Evolutionary conservation across 2,329 filamentous ascomycete genomes (phyloP).

Genomic region (Penicillium sp.): DNA sequence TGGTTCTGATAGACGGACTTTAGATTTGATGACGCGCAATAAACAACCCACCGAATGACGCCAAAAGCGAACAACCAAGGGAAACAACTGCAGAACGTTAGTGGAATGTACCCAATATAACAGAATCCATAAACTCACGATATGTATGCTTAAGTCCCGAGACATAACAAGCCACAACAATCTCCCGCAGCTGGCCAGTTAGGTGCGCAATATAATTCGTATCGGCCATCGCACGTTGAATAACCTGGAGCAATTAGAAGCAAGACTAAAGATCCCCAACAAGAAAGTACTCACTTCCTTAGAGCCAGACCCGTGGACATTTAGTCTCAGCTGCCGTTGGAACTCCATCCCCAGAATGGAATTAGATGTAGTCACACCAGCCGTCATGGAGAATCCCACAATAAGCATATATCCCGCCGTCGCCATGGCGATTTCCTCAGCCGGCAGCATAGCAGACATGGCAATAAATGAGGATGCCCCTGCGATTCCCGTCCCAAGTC

Average conservation of each 20-base stretch:
- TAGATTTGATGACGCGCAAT: constrained; percentile 21
- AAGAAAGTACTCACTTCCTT: constrained; percentile 18
- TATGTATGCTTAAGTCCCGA: constrained; percentile 32
- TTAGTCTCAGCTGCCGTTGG: constrained; percentile 30
- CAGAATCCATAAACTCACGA: constrained; percentile 15
- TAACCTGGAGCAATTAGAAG: constrained; percentile 37
- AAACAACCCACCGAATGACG: constrained; percentile 21
- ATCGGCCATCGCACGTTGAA: constrained; percentile 41
- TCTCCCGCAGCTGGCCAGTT: constrained; percentile 24
- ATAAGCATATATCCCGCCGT: constrained; percentile 51
- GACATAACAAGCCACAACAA: constrained; percentile 32
- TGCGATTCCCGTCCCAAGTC: constrained; percentile 53
- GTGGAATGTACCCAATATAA: background rate
- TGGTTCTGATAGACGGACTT: background rate
- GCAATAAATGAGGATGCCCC: constrained; percentile 51
- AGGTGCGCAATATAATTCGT: constrained; percentile 43
- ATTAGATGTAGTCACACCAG: constrained; percentile 42
- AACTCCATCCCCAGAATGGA: constrained; percentile 41
- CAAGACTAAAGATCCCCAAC: too few species aligned
- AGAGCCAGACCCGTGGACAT: constrained; percentile 31
- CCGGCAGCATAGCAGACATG: constrained; percentile 49
- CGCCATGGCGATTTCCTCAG: constrained; percentile 51
- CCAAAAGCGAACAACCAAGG: constrained; percentile 18
- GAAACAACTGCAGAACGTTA: constrained; percentile 15
- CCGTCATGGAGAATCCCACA: constrained; percentile 45